phyloP scores from a whole-genome alignment of 768 basidiomycete species.

The Mrakia gelida region DNA sequence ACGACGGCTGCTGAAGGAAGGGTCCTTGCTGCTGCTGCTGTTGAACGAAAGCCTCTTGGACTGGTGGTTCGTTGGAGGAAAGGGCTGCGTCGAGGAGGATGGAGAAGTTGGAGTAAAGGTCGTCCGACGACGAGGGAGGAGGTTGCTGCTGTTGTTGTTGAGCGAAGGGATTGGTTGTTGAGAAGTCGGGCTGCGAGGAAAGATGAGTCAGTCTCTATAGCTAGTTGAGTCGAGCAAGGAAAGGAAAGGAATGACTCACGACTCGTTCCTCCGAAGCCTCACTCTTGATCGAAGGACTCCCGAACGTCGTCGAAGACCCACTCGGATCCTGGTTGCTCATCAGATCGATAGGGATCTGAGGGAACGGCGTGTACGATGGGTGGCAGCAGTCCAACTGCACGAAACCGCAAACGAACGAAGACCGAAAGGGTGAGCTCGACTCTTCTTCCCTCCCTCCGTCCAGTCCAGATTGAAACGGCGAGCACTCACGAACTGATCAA shows the following conservation, averaged over 20 bases:
- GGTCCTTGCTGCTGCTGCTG: neutral
- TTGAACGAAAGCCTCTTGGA: neutral
- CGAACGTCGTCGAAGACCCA: neutral
- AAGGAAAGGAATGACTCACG: neutral
- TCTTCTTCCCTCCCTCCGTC: neutral
- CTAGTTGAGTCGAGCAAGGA: neutral
- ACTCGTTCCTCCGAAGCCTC: neutral
- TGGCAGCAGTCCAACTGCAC: conserved; percentile 27
- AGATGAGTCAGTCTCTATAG: neutral
- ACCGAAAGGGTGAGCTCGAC: neutral
- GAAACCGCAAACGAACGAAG: neutral
- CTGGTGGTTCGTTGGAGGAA: neutral
- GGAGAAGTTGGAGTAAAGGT: conserved; percentile 14
- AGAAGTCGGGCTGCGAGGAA: neutral
- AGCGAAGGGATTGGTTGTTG: neutral
- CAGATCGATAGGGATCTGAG: neutral
- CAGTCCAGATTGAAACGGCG: neutral
- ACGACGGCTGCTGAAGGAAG: neutral
- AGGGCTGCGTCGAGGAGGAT: conserved; percentile 10
- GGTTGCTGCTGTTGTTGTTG: neutral
- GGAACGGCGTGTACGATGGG: neutral
- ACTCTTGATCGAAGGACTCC: neutral
- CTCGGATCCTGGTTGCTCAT: neutral
- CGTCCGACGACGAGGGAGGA: conserved; percentile 1
- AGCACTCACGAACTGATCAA: conserved; percentile 21